Evolutionary conservation across 164 flowering plant species (phyloP).

Genomic region (Echeveria elegans): DNA sequence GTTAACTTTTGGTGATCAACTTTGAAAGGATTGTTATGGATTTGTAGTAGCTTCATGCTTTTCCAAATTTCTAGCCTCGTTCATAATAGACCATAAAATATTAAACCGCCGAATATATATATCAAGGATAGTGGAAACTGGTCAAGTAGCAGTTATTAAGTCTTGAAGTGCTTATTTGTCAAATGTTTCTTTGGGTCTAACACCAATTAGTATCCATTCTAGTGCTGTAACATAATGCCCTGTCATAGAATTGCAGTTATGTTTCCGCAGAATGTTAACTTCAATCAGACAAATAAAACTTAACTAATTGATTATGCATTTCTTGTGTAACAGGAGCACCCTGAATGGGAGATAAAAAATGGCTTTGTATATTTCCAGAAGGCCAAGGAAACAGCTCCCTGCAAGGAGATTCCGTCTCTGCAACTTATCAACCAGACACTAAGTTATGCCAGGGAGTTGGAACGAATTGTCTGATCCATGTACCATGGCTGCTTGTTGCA

Average conservation of each 20-base stretch:
- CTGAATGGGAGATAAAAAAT: conserved; percentile 81
- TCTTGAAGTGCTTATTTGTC: too few relatives aligned
- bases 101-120: too few relatives aligned
- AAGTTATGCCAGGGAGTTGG: conserved; percentile 91
- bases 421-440: conserved; percentile 95
- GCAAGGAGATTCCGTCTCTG: conserved; percentile 88
- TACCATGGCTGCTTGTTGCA: neutral
- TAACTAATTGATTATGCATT: neutral
- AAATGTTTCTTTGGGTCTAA: too few relatives aligned
- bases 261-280: neutral
- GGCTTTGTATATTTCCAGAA: conserved; percentile 66
- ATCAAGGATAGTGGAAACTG: too few relatives aligned
- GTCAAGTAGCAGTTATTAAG: too few relatives aligned
- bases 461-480: conserved; percentile 60
- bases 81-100: too few relatives aligned
- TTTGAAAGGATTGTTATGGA: neutral
- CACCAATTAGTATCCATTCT: too few relatives aligned
- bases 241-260: too few relatives aligned
- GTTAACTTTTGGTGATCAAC: neutral
- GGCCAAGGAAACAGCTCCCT: conserved; percentile 75
- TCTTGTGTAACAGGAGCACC: conserved; percentile 55
- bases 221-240: too few relatives aligned
- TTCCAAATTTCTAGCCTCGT: too few relatives aligned
- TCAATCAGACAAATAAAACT: neutral
- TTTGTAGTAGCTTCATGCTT: too few relatives aligned